phyloP scores from a whole-genome alignment of 2,329 filamentous ascomycete genomes.

The Penicillium oxalicum region DNA sequence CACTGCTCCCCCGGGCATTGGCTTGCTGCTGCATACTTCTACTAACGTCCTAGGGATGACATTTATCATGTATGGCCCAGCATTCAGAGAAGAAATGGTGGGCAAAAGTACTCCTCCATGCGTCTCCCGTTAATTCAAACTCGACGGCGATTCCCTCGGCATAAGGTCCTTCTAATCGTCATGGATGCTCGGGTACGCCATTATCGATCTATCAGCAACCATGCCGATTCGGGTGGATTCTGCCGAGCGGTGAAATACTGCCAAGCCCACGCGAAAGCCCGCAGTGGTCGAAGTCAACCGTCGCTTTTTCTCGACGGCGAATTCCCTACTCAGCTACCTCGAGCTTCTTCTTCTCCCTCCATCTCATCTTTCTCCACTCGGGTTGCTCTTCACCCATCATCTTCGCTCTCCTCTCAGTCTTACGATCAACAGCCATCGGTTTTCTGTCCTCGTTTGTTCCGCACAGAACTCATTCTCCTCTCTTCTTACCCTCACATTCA shows the following conservation, averaged over 20 bases:
- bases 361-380: constrained; percentile 12
- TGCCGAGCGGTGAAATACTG: constrained; percentile 19
- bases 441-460: constrained; percentile 18
- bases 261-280: constrained; percentile 22
- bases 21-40: no score
- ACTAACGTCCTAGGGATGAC: no score
- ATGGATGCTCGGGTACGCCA: background rate
- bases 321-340: constrained; percentile 13
- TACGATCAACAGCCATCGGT: constrained; percentile 10
- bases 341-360: constrained; percentile 18
- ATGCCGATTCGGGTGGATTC: constrained; percentile 6
- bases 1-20: no score
- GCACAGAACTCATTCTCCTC: constrained; percentile 25
- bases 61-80: no score
- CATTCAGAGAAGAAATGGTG: no score
- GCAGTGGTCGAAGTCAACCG: constrained; percentile 19
- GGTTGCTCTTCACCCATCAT: constrained; percentile 9
- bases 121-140: no score
- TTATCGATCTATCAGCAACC: background rate
- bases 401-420: constrained; percentile 10
- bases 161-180: no score
- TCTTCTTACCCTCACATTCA: constrained; percentile 9
- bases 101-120: no score
- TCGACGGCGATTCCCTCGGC: no score
- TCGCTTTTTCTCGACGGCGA: constrained; percentile 25